Evolutionary conservation across 768 basidiomycete species (phyloP).

Genomic region (Russula dissimulans): DNA sequence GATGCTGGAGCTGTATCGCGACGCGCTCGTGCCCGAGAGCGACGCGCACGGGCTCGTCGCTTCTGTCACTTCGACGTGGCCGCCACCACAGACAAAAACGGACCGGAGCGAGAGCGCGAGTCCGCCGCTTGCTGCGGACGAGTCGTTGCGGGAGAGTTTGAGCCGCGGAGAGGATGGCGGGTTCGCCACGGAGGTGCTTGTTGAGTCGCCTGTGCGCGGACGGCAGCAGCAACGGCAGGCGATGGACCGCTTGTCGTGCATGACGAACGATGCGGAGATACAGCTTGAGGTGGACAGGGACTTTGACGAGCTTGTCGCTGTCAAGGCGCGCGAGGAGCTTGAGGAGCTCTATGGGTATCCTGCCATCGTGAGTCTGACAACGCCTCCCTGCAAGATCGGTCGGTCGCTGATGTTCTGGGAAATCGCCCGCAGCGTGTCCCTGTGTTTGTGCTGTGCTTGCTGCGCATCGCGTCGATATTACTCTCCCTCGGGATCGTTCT

Average conservation of each 20-base stretch:
- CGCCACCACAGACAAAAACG: slow-evolving; percentile 8
- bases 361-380: slow-evolving; percentile 48
- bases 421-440: slow-evolving; percentile 51
- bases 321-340: slow-evolving; percentile 64
- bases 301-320: slow-evolving; percentile 51
- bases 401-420: neutral
- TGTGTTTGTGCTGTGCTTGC: slow-evolving; percentile 67
- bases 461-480: slow-evolving; percentile 65
- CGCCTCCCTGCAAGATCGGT: neutral
- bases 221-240: neutral
- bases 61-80: slow-evolving; percentile 5
- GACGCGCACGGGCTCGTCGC: slow-evolving; percentile 33
- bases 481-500: slow-evolving; percentile 61
- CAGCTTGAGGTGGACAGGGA: slow-evolving; percentile 49
- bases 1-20: slow-evolving; percentile 55
- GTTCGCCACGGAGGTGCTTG: neutral
- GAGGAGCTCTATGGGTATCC: slow-evolving; percentile 77
- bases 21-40: slow-evolving; percentile 47
- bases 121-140: slow-evolving; percentile 2
- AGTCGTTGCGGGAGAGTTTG: slow-evolving; percentile 3
- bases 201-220: neutral
- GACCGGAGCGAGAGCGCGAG: slow-evolving; percentile 14
- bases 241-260: neutral
- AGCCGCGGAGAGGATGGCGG: slow-evolving; percentile 10
- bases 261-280: slow-evolving; percentile 22